Evolutionary conservation across 2,329 filamentous ascomycete species (phyloP), one percentile per base, ranked within the genome.

Genomic region (Aspergillus sp.): DNA sequence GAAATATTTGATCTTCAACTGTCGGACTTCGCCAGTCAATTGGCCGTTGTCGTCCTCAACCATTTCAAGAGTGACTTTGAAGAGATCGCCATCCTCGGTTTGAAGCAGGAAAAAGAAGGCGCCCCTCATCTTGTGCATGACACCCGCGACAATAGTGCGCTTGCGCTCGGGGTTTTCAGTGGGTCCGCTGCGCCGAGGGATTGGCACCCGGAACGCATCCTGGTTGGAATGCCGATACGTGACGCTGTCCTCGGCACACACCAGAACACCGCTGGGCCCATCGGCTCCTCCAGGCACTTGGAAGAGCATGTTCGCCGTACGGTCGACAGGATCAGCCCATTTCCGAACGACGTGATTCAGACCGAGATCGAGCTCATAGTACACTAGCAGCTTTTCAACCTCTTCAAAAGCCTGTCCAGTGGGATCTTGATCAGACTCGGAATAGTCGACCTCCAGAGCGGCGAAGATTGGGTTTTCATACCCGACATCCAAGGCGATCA

Each of bases 401-500:
- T 96, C 90, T 59, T 90, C 84, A 66, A 88, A 87, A 1, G 92
- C 92, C 72, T 90, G 85, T 16, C 93, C 94, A 0, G 90, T 91
- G 0, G 92, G 87, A 73, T 99, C 96, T 75, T 95, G 90, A 71
- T 99, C 96, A 3, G 88, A 87, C 71, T 96, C 92, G 1, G 89
- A 88, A 74, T 96, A 98, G 71, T 99, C 93, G 24, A 96, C 87
- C 76, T 99, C 96, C 7, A 99, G 83, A 0, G 92, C 90, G 10
- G 95, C 96, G 72, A 99, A 99, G 49, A 98, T 90, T 3, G 95
- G 95, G 73, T 99, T 97, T 62, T 96, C 91, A 75, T 98, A 99
- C 42, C 94, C 95, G 31, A 97, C 94, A 73, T 99, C 96, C 49
- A 99, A 80, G 1, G 92, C 91, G 24, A 91, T 89, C 69, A 98